Conservation (phyloP, 768 basidiomycete genomes). For the Cytidiella melzeri region DNA sequence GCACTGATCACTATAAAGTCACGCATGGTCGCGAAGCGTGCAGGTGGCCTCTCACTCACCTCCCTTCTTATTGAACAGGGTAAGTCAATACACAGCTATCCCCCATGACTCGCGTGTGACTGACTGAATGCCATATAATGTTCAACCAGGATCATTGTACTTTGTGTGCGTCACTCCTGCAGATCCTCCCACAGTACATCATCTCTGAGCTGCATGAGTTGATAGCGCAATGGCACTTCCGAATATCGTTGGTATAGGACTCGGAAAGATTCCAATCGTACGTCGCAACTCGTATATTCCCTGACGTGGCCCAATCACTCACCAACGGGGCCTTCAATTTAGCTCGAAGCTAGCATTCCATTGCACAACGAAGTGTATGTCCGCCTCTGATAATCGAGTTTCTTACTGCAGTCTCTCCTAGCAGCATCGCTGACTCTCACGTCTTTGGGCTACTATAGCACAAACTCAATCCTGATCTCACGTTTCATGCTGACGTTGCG, state of each 20-base stretch:
- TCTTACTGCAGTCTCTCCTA: background rate
- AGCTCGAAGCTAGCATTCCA: background rate
- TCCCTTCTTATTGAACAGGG: background rate
- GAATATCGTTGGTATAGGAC: background rate
- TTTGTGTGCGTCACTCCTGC: background rate
- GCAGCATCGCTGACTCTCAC: no score
- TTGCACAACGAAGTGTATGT: background rate
- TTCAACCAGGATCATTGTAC: background rate
- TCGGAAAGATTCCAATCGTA: background rate
- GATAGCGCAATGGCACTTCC: background rate
- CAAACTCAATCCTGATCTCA: background rate
- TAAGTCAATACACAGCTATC: background rate
- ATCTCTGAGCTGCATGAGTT: background rate
- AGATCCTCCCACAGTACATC: no score
- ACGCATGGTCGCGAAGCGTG: background rate
- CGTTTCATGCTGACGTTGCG: background rate
- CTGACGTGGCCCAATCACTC: no score
- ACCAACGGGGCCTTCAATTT: background rate
- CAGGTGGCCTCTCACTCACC: background rate
- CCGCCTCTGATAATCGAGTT: background rate
- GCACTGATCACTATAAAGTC: background rate
- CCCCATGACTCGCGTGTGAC: background rate
- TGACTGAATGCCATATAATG: no score
- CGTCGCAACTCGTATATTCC: background rate
- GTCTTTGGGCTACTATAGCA: no score